These are phyloP conservation scores for Sarocladium oryzae DNA, from an alignment of 2,329 filamentous ascomycete species.

Conservation along the genomic window DNA sequence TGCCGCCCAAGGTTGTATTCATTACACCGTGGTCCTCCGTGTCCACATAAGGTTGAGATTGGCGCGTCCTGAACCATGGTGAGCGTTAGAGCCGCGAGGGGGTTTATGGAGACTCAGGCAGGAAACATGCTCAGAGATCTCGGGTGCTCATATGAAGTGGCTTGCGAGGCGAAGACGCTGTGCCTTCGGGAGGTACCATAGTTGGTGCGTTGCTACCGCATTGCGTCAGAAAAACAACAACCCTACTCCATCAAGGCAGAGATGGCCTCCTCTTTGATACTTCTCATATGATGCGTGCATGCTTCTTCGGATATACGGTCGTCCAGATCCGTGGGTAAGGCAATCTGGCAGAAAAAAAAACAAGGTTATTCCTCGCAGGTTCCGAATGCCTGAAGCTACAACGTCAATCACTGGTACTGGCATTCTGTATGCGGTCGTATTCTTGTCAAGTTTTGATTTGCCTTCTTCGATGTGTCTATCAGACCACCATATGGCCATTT, in stretches of 20 bases:
- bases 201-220: neutral
- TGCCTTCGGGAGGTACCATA: neutral
- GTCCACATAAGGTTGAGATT: slow-evolving; percentile 8
- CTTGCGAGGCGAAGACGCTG: neutral
- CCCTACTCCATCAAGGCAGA: neutral
- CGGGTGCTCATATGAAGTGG: neutral
- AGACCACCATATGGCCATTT: neutral
- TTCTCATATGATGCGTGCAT: no score
- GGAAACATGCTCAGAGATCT: neutral
- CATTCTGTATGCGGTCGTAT: neutral
- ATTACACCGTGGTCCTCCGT: slow-evolving; percentile 3
- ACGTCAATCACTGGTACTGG: neutral
- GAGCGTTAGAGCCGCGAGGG: neutral
- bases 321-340: neutral
- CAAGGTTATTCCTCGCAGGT: neutral
- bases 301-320: slow-evolving; percentile 1
- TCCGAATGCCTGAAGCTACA: neutral
- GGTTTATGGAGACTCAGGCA: neutral
- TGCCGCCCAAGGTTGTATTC: slow-evolving; percentile 7
- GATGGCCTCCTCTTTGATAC: neutral
- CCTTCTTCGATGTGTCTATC: neutral
- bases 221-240: neutral
- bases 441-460: slow-evolving; percentile 3
- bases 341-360: slow-evolving; percentile 7
- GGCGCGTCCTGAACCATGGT: slow-evolving; percentile 1